Base-by-base conservation (phyloP, 352 stramenopile species). In the Globisporangium heterothallicum region DNA sequence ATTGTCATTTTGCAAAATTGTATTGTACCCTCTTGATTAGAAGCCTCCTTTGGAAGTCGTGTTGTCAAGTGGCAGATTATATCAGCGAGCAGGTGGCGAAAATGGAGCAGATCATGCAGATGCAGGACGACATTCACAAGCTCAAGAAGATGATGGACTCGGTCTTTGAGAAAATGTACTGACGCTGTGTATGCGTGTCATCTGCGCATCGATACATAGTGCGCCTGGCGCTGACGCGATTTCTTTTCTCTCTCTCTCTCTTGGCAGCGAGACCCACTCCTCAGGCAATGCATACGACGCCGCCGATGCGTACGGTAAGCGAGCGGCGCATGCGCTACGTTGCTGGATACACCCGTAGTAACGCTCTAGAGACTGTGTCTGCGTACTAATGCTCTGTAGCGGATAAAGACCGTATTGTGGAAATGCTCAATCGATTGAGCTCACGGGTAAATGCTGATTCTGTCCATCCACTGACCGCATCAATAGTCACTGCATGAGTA, bases 101-200 rank as follows among this genome's bases (percentile, higher is more conserved):
- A 4, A 93, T 93, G 82, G 84, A 94, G 72, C 77, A 87, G 68
- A 92, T 92, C 61, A 88, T 91, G 84, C 84, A 91, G 61, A 91
- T 94, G 80, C 84, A 92, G 72, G 84, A 94, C 65, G 84, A 94
- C 58, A 94, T 94, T 48, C 84, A 94, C 68, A 92, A 92, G 78
- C 81, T 94, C 67, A 90, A 92, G 74, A 94, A 94, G 78, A 84
- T 94, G 73, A 91, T 94, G 74, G 81, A 94, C 70, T 66, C 59
- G 43, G 77, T 92, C 7, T 94, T 94, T 41, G 80, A 92, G 32
- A 89, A 88, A 54, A 88, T 94, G 83, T 94, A 59, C 36, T 63
- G 8, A 10, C 30, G 61, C 34, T n/a, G 8, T 49, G 4, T 22
- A 6, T 36, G 14, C 4, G 1, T 45, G 4, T 25, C 49, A n/a